These are phyloP conservation scores for Pyropia yezoensis DNA, from an alignment of 23 red algal genomes.

Conservation along the genomic window DNA sequence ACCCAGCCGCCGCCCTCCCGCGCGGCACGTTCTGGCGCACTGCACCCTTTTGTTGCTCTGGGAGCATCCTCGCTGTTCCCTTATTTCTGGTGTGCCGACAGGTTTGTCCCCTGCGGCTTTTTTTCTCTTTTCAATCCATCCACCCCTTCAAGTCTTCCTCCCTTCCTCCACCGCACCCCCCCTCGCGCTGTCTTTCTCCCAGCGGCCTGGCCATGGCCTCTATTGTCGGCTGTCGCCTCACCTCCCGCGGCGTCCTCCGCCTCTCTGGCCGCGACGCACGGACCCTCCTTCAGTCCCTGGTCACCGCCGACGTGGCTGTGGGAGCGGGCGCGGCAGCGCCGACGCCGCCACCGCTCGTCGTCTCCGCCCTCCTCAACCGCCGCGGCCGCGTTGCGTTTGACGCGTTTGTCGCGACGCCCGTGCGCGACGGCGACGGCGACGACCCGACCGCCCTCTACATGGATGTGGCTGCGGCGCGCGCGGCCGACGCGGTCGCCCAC, in stretches of 20 bases:
- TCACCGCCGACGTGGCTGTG: conserved; percentile 47
- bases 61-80: too few species aligned
- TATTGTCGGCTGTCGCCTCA: conserved; percentile 4
- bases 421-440: neutral
- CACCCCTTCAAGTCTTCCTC: too few species aligned
- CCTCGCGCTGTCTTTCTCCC: too few species aligned
- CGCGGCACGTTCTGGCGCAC: too few species aligned
- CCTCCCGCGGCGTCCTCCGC: conserved; percentile 40
- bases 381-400: conserved; percentile 63
- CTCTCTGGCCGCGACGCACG: conserved; percentile 23
- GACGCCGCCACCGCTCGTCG: neutral
- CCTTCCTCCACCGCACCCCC: too few species aligned
- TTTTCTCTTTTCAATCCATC: too few species aligned
- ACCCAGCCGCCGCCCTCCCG: too few species aligned
- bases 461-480: conserved; percentile 10
- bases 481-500: conserved; percentile 22
- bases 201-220: too few species aligned
- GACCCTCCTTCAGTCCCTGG: conserved; percentile 40
- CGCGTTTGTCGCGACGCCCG: conserved; percentile 16
- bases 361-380: conserved; percentile 53
- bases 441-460: conserved; percentile 8
- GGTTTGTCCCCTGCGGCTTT: too few species aligned
- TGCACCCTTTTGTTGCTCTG: too few species aligned
- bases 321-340: neutral
- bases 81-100: too few species aligned